Base-by-base conservation (phyloP, 1,139 yeast species). In the Pichia sp. region DNA sequence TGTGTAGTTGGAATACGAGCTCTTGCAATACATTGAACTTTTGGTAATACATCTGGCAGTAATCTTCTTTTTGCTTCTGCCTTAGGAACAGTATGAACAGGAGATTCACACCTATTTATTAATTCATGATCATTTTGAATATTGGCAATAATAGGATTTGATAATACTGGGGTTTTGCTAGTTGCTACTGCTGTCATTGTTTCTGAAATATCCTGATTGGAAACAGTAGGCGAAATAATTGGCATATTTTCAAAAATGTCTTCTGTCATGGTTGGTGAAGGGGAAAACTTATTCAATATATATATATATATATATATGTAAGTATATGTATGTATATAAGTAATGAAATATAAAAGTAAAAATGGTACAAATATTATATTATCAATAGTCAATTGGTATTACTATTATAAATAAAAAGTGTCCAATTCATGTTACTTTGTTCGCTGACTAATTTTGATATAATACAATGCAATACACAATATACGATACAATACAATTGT, bases 1-100 rank as follows among this genome's bases (percentile, higher is more conserved):
- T 80, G 79, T 1, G 94, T 86, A n/a, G 96, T 87, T 38, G 96
- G 96, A 50, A 89, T 87, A 50, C 96, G 70, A 2, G 97, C 98
- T 48, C 97, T 70, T 3, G 96, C 96, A 50, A 87, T 76, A 64
- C 98, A 92, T 58, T 74, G 74, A n/a, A 92, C 97, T 30, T 61
- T 54, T 3, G 97, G 97, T 50, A 84, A 57, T 45, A 50, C 40
- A 54, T 62, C 65, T 0, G 72, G 71, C 9, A 68, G 54, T 16
- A 52, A 54, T 28, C 58, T 51, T 53, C 72, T 58, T 46, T 66
- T 65, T 16, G 56, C 53, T 11, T 48, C 42, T 20, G 48, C 48
- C 10, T 39, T 34, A 9, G 46, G 43, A 9, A 42, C 25, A 3
- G n/a, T 12, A 27, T 42, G 46, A 30, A 45, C 39, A 22, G 52